These are phyloP conservation scores for Fraxinus greggii DNA, from an alignment of 305 asterid species.

Conservation along the genomic window DNA sequence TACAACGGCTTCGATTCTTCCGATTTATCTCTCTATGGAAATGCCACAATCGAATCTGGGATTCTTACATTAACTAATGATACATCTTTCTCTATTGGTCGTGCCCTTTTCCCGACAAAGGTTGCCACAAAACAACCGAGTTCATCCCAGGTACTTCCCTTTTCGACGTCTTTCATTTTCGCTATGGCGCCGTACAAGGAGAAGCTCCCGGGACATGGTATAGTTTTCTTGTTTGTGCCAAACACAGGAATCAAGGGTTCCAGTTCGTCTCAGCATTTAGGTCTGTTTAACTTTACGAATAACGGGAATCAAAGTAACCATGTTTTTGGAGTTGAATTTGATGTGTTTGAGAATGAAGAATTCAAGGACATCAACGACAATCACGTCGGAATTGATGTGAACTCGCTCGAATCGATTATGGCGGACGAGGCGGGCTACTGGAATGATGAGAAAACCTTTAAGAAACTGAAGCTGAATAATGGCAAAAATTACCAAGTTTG, in stretches of 20 bases:
- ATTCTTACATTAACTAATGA: constrained; percentile 52
- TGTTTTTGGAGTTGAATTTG: constrained; percentile 68
- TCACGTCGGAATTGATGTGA: constrained; percentile 67
- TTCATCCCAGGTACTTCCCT: constrained; percentile 46
- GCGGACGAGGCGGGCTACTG: constrained; percentile 62
- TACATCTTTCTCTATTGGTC: constrained; percentile 51
- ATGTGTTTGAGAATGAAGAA: constrained; percentile 61
- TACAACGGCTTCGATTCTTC: constrained; percentile 59
- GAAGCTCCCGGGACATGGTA: constrained; percentile 61
- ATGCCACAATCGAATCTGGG: constrained; percentile 57
- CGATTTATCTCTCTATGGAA: constrained; percentile 49
- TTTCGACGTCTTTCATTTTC: constrained; percentile 68
- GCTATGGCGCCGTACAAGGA: constrained; percentile 64
- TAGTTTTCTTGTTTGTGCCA: constrained; percentile 66
- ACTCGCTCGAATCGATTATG: constrained; percentile 46
- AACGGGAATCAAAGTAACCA: constrained; percentile 40
- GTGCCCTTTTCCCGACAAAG: constrained; percentile 50
- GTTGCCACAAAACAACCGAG: constrained; percentile 47
- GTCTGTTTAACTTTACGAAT: constrained; percentile 50
- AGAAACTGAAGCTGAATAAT: constrained; percentile 37
- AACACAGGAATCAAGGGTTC: constrained; percentile 42
- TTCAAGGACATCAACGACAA: constrained; percentile 44
- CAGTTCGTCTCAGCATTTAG: constrained; percentile 49
- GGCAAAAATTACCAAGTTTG: constrained; percentile 71
- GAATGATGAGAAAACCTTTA: constrained; percentile 36